A percentile compares a stretch with the other conserved stretches of the same genome.
Conservation (phyloP, 805 yeast species). For the Saturnispora bothae region DNA sequence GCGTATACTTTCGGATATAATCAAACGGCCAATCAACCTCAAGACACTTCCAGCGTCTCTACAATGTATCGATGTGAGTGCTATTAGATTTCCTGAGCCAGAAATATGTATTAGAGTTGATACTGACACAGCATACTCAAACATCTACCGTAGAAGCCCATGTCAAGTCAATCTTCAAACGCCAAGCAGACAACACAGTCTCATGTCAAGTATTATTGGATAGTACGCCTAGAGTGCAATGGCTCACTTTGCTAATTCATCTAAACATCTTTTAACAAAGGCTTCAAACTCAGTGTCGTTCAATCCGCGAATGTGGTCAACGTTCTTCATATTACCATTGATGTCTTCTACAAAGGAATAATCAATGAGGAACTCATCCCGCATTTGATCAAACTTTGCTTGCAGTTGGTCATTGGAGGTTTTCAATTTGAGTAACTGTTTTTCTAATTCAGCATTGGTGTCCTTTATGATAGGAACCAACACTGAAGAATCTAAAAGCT, state of each 20-base stretch:
- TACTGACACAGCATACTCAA: no score
- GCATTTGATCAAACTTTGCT: slow-evolving; percentile 9
- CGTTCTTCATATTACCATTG: slow-evolving; percentile 9
- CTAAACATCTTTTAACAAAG: slow-evolving; percentile 16
- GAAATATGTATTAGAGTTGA: no score
- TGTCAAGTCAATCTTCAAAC: no score
- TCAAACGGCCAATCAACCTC: neutral
- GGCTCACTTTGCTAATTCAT: slow-evolving; percentile 6
- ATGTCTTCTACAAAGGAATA: slow-evolving; percentile 9
- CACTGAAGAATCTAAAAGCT: slow-evolving; percentile 17
- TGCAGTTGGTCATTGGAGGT: slow-evolving; percentile 7
- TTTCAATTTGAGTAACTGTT: slow-evolving; percentile 1
- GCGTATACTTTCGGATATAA: neutral
- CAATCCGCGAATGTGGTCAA: slow-evolving; percentile 13
- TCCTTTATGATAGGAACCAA: slow-evolving; percentile 10
- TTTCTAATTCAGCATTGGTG: slow-evolving; percentile 8
- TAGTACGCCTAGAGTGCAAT: neutral
- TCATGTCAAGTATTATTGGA: no score
- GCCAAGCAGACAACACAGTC: no score
- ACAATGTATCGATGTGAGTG: slow-evolving; percentile 6
- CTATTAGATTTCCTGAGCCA: no score
- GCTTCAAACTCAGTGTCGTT: slow-evolving; percentile 14
- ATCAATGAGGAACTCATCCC: slow-evolving; percentile 8
- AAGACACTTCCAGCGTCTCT: slow-evolving; percentile 1
- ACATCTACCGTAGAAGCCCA: no score